Percentiles rank a stretch among this genome's conserved stretches.
Evolutionary conservation across 768 basidiomycete species (phyloP).

Genomic region (Suillus plorans): DNA sequence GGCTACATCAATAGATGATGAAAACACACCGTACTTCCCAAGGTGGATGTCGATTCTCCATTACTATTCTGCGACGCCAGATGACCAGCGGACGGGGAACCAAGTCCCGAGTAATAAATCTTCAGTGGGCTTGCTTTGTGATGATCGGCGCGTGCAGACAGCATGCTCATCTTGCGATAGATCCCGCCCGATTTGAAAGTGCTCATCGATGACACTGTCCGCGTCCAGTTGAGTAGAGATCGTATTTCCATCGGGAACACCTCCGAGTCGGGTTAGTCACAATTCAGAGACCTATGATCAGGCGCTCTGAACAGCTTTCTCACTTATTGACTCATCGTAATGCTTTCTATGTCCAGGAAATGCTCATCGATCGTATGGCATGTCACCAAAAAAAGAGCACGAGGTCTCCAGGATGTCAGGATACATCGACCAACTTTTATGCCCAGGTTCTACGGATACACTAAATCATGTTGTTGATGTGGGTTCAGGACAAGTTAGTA

Average conservation of each 20-base stretch:
- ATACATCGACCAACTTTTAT: conserved; percentile 43
- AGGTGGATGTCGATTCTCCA: conserved; percentile 26
- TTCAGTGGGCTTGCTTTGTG: neutral
- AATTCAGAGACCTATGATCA: neutral
- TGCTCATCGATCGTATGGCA: conserved; percentile 36
- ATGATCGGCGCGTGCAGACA: neutral
- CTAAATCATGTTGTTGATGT: conserved; percentile 62
- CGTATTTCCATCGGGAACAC: conserved; percentile 9
- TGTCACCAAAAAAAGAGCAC: conserved; percentile 77
- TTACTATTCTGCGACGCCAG: conserved; percentile 12
- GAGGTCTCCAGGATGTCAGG: conserved; percentile 66
- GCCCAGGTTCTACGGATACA: conserved; percentile 22
- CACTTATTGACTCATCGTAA: neutral
- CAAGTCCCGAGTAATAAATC: neutral
- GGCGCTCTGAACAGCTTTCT: neutral
- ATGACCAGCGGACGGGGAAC: neutral
- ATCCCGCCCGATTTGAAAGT: conserved; percentile 23
- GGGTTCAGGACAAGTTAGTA: conserved; percentile 67
- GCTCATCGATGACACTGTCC: conserved; percentile 23
- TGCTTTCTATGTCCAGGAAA: conserved; percentile 9
- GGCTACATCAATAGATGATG: conserved; percentile 18
- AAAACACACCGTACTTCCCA: conserved; percentile 17
- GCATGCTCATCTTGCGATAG: conserved; percentile 11
- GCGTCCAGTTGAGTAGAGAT: conserved; percentile 26
- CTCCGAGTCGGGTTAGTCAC: conserved; percentile 15